phyloP scores from a whole-genome alignment of 257 asterid species.

The Voacanga thouarsii region DNA sequence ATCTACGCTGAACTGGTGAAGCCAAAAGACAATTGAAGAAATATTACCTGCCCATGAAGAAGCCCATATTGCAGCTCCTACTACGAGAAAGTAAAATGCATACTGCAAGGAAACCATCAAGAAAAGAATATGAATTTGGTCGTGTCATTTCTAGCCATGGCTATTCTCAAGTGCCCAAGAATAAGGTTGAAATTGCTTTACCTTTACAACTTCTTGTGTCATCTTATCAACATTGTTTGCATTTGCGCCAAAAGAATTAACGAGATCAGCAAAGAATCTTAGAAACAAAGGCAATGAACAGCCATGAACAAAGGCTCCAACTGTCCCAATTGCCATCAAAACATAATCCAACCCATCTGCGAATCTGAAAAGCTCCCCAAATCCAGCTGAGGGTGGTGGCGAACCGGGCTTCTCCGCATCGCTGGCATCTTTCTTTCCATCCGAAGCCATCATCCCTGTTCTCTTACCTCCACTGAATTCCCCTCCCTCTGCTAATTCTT shows the following conservation, averaged over 20 bases:
- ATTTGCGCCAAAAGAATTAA: constrained; percentile 90
- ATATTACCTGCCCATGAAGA: constrained; percentile 98
- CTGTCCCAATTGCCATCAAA: constrained; percentile 73
- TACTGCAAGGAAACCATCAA: constrained; percentile 61
- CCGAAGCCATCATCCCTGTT: constrained; percentile 42
- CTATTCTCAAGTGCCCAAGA: not conserved
- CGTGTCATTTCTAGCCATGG: not conserved
- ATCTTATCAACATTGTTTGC: constrained; percentile 87
- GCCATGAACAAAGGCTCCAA: constrained; percentile 96
- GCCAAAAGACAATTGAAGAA: not conserved
- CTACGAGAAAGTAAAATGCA: constrained; percentile 95
- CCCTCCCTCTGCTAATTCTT: constrained; percentile 10
- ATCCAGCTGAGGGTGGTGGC: constrained; percentile 46
- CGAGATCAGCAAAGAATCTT: constrained; percentile 98
- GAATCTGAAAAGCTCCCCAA: constrained; percentile 76
- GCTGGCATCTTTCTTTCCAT: constrained; percentile 29
- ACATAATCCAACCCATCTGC: constrained; percentile 82
- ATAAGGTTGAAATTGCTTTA: constrained; percentile 5
- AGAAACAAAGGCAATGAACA: constrained; percentile 89
- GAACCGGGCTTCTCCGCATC: constrained; percentile 48
- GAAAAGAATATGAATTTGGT: constrained; percentile 7
- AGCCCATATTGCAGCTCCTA: constrained; percentile 99
- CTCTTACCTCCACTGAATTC: constrained; percentile 11
- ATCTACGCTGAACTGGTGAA: not conserved
- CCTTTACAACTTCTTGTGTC: constrained; percentile 96